These are phyloP conservation scores for Schizosaccharomyces cryophilus DNA, from an alignment of 805 yeast genomes.

Conservation along the genomic window DNA sequence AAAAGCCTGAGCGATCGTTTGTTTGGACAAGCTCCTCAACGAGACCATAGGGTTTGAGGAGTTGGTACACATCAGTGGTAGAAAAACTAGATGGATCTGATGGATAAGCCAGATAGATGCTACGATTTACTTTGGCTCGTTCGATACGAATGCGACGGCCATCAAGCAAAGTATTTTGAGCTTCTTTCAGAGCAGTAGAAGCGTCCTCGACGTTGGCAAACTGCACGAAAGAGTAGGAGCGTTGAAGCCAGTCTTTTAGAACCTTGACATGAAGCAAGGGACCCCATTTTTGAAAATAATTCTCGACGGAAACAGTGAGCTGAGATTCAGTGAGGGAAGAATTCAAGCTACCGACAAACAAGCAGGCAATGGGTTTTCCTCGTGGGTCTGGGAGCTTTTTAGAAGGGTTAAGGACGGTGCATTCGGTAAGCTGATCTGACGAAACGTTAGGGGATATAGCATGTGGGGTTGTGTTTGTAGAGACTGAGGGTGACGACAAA, in stretches of 20 bases:
- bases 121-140: constrained; percentile 70
- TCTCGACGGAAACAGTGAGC: background rate
- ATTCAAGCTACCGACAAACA: background rate
- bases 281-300: background rate
- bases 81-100: background rate
- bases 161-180: constrained; percentile 16
- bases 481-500: too few species aligned
- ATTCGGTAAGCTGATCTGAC: too few species aligned
- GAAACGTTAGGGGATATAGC: too few species aligned
- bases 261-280: constrained; percentile 1
- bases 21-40: constrained; percentile 49
- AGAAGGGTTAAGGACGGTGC: background rate
- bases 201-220: background rate
- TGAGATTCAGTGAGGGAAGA: background rate
- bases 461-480: too few species aligned
- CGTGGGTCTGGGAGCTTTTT: background rate
- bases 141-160: constrained; percentile 39
- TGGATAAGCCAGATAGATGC: constrained; percentile 26
- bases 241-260: constrained; percentile 1
- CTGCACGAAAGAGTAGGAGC: constrained; percentile 1
- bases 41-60: constrained; percentile 39
- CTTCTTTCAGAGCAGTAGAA: background rate
- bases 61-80: constrained; percentile 13
- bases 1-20: constrained; percentile 69
- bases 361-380: background rate